Percentiles rank a stretch among this genome's conserved stretches.
phyloP scores from a whole-genome alignment of 176 grass and related monocot genomes.

The Alloteropsis semialata region DNA sequence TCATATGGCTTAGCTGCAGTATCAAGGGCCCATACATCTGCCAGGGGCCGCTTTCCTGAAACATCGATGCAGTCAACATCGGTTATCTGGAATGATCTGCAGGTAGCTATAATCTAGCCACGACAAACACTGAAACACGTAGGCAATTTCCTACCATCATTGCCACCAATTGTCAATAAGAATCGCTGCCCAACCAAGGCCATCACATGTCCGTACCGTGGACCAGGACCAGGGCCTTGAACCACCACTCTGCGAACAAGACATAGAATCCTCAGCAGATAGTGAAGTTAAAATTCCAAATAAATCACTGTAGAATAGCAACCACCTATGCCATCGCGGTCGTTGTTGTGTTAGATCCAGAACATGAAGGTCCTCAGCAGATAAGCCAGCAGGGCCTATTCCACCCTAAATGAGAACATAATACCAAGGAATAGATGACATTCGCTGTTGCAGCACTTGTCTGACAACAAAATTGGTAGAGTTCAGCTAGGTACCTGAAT shows the following conservation, averaged over 20 bases:
- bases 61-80: conserved; percentile 18
- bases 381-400: conserved; percentile 94
- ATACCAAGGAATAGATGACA: conserved; percentile 3
- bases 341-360: conserved; percentile 85
- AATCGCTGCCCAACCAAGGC: conserved; percentile 97
- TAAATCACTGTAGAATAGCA: conserved; percentile 2
- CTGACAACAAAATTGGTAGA: neutral
- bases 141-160: conserved; percentile 68
- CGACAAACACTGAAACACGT: neutral
- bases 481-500: conserved; percentile 66
- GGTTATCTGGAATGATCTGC: neutral
- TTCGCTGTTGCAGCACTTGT: neutral
- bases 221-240: conserved; percentile 92
- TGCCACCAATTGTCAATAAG: conserved; percentile 92
- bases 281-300: neutral
- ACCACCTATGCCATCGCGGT: conserved; percentile 94
- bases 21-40: conserved; percentile 98
- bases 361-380: conserved; percentile 98
- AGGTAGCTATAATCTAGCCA: conserved; percentile 13
- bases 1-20: conserved; percentile 96
- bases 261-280: conserved; percentile 24
- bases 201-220: conserved; percentile 98
- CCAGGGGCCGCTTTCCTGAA: conserved; percentile 82
- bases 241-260: conserved; percentile 75
- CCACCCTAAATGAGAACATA: conserved; percentile 65